Evolutionary conservation across 2,329 filamentous ascomycete species (phyloP), one percentile per base, ranked within the genome.

Genomic region (Aspergillus unguis): DNA sequence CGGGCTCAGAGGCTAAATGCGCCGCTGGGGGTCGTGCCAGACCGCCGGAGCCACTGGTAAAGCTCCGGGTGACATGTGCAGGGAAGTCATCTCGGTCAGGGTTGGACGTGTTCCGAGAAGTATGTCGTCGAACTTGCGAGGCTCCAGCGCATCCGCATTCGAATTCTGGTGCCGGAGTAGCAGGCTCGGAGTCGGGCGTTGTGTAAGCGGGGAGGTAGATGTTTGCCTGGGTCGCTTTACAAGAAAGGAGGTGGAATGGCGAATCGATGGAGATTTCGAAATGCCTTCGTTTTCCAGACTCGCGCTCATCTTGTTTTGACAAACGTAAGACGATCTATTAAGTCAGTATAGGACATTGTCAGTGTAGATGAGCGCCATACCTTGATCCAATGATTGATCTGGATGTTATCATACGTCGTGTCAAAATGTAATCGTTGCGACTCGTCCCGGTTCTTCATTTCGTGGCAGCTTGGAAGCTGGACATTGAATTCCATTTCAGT

Each of bases 261-360:
- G 91, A 96, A 72, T 96, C 92, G 62, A 96, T 96, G 60, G 90
- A 95, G 63, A 96, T 96, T 71, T 96, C 92, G 61, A 95, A 96
- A 67, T 96, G 92, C 32, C 91, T 83, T 58, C 91, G 84, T 66
- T 92, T 92, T 1, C 77, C 78, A 0, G 90, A 85, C 63, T 95
- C 88, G 8, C 86, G 84, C 36, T 85, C 82, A 62, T 96, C 92
- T 10, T 87, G 77, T 62, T 90, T 90, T 29, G 91, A 96, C 43
- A 96, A 85, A 48, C 92, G 87, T 84, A 96, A 89, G 56, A 96
- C 90, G 65, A 96, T 90, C 89, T 92, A 5, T 27, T 23, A 47
- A 64, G 58, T 42, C 55, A 44, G 40, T 35, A 33, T 5, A 26
- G 27, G 3, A 7, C 27, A 11, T 36, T 17, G 17, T 11, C 9